Evolutionary conservation across 2,329 filamentous ascomycete species (phyloP), one percentile per base, ranked within the genome.

Genomic region (Colletotrichum trifolii): DNA sequence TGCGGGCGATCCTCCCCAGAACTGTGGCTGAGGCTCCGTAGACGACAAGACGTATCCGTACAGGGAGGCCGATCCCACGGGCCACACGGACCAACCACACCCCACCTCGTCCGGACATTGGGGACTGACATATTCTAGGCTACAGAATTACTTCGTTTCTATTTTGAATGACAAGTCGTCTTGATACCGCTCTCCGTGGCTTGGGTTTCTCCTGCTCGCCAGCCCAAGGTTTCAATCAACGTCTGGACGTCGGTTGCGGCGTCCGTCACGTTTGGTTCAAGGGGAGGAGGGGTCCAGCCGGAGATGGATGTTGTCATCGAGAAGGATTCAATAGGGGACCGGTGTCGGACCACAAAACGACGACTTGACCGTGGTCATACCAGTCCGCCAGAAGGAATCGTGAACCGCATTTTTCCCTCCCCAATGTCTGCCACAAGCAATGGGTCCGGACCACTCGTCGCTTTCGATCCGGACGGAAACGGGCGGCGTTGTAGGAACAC

Each of bases 21-120:
- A 36, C 54, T 59, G 63, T 66, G 63, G 63, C 63, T 66, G 60
- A 62, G 53, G 53, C 54, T 53, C 17, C 36, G 15, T 42, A 38
- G 42, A 54, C 25, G 40, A 15, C 11, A 40, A 60, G 62, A 52
- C 52, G 62, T 35, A 52, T 39, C 39, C 52, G 40, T 52, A 35
- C 62, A 65, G 62, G 62, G 62, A 65, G 57, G 57, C 40, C 15
- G 58, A 62, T 65, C 58, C 58, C 53, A 56, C 49, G 38, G 58
- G 39, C 50, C 40, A 35, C 40, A 46, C 58, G 40, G 52, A 56
- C 62, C 62, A 65, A 62, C 58, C 58, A 54, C 25, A 25, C 45
- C 39, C 40, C 35, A 54, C 39, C 12, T 46, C 49, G 49, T 65
- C 57, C 50, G 35, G 50, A 54, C 50, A 40, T 47, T 64, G 48